Evolutionary conservation across 192 early-diverging fungal genomes (phyloP).

Genomic region (Rhizophlyctis rosea): DNA sequence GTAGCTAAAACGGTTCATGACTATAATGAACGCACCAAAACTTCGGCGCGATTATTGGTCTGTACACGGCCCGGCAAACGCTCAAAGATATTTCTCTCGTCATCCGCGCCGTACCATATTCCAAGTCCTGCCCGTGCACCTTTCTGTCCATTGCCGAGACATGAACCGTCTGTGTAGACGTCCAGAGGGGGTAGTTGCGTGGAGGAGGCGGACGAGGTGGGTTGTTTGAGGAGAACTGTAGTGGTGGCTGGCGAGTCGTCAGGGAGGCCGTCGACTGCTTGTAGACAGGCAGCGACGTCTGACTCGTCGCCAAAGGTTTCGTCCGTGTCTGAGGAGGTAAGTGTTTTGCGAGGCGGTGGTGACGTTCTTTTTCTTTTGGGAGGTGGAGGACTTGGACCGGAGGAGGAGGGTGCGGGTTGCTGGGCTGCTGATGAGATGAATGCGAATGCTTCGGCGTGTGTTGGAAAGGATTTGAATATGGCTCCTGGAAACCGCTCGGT

Average conservation of each 20-base stretch:
- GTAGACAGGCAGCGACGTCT: background rate
- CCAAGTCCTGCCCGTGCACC: conserved; percentile 77
- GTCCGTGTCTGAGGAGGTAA: background rate
- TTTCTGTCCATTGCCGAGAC: conserved; percentile 63
- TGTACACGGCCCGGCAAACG: conserved; percentile 34
- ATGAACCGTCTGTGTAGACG: conserved; percentile 82
- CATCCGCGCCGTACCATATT: conserved; percentile 72
- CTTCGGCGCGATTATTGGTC: conserved; percentile 51
- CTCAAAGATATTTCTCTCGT: conserved; percentile 53
- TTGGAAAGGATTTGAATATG: conserved; percentile 67
- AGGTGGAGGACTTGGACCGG: background rate
- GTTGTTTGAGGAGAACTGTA: background rate
- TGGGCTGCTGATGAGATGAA: too few relatives aligned
- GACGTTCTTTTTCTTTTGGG: background rate
- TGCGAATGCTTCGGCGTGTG: too few relatives aligned
- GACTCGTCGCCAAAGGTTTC: background rate
- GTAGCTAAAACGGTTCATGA: background rate
- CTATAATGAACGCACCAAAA: conserved; percentile 21
- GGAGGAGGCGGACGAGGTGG: conserved; percentile 9
- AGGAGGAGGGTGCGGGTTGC: background rate
- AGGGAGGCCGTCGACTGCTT: background rate
- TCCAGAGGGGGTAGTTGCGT: conserved; percentile 4
- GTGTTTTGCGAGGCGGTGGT: background rate
- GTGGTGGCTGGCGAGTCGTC: background rate
- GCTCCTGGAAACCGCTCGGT: conserved; percentile 53